Evolutionary conservation across 2,329 filamentous ascomycete genomes (phyloP).

Genomic region (Sporothrix euskadiensis): DNA sequence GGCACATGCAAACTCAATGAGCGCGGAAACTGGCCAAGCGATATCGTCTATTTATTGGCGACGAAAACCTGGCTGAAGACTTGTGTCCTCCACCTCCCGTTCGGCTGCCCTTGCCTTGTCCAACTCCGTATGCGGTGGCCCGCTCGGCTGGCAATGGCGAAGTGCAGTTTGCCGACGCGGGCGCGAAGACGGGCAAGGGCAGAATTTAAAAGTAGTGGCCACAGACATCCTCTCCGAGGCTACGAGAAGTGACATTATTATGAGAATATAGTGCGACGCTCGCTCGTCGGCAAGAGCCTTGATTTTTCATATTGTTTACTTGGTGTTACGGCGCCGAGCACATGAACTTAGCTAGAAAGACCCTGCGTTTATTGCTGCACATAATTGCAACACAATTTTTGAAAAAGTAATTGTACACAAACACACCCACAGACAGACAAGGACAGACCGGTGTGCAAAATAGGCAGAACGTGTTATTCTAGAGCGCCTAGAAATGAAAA

Average conservation of each 20-base stretch:
- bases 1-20: not conserved
- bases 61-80: no score
- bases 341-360: not conserved
- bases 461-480: not conserved
- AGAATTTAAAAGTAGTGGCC: not conserved
- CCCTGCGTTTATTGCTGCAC: not conserved
- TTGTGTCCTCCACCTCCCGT: not conserved
- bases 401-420: not conserved
- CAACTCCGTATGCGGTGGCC: not conserved
- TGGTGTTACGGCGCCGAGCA: not conserved
- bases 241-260: not conserved
- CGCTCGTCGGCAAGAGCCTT: not conserved
- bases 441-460: not conserved
- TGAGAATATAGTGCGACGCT: not conserved
- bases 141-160: constrained; percentile 20
- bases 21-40: not conserved
- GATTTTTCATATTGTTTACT: not conserved
- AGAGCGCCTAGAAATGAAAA: not conserved
- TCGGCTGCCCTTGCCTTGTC: constrained; percentile 12
- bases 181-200: not conserved
- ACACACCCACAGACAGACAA: not conserved
- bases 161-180: not conserved
- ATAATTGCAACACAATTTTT: not conserved
- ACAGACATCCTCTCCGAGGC: not conserved
- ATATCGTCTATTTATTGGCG: not conserved